A percentile compares a stretch with the other conserved stretches of the same genome.
Evolutionary conservation across 192 early-diverging fungal species (phyloP).

Genomic region (Rhizophagus sp.): DNA sequence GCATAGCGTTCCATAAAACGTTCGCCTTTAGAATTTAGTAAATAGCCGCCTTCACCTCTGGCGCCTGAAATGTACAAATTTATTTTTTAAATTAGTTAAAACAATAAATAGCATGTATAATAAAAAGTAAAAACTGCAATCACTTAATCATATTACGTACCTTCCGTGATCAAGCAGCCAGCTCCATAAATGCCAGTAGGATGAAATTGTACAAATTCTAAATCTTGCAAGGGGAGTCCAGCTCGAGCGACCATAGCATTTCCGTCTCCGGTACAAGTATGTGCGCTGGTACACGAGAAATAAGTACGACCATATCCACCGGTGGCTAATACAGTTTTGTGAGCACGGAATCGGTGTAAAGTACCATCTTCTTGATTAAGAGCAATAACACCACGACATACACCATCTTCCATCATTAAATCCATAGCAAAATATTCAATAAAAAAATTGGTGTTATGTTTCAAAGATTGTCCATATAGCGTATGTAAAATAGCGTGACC

Average conservation of each 20-base stretch:
- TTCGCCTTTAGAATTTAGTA: slow-evolving; percentile 95
- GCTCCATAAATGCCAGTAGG: slow-evolving; percentile 99
- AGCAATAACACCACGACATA: slow-evolving; percentile 95
- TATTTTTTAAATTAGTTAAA: neutral
- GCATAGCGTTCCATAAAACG: slow-evolving; percentile 99
- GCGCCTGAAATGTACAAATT: slow-evolving; percentile 38
- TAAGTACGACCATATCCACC: slow-evolving; percentile 99
- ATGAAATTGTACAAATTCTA: slow-evolving; percentile 99
- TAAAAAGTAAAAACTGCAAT: neutral
- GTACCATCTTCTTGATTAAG: slow-evolving; percentile 98
- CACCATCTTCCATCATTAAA: slow-evolving; percentile 98
- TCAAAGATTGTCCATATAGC: slow-evolving; percentile 95
- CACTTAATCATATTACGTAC: slow-evolving; percentile 29
- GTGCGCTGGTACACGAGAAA: slow-evolving; percentile 97
- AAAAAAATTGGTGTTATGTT: slow-evolving; percentile 95
- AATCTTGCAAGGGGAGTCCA: slow-evolving; percentile 94
- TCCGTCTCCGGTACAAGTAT: slow-evolving; percentile 99
- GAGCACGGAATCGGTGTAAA: slow-evolving; percentile 94
- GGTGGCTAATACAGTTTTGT: slow-evolving; percentile 98
- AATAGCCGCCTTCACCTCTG: slow-evolving; percentile 96
- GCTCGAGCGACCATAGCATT: slow-evolving; percentile 99
- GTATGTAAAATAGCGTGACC: slow-evolving; percentile 98
- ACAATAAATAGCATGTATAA: neutral
- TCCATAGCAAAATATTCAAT: slow-evolving; percentile 99
- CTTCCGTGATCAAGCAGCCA: slow-evolving; percentile 97